phyloP scores from a whole-genome alignment of 116 monocot genomes.

The Iris pallida region DNA sequence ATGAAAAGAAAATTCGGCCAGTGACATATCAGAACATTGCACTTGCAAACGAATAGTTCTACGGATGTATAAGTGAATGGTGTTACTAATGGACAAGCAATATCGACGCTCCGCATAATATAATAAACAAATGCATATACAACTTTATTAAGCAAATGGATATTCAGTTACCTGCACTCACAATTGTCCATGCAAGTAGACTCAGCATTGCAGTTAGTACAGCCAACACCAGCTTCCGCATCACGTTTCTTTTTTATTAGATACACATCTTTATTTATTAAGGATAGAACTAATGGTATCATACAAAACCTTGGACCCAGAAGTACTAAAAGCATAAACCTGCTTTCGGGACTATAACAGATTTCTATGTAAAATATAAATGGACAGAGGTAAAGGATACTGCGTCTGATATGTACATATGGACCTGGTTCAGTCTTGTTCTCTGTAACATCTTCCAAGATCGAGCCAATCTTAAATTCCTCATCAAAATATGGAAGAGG shows the following conservation, averaged over 20 bases:
- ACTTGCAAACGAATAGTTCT: neutral
- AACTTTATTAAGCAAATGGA: neutral
- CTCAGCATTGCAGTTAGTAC: slow-evolving; percentile 49
- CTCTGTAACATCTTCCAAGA: slow-evolving; percentile 44
- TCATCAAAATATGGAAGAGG: slow-evolving; percentile 70
- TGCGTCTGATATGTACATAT: slow-evolving; percentile 82
- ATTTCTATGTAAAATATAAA: neutral
- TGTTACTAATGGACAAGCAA: neutral
- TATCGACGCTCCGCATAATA: neutral
- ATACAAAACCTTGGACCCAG: neutral
- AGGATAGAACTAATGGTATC: slow-evolving; percentile 12
- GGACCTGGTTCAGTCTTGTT: slow-evolving; percentile 62
- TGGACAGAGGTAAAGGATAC: slow-evolving; percentile 58
- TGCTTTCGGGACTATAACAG: neutral
- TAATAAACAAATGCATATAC: neutral
- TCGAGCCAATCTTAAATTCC: slow-evolving; percentile 56
- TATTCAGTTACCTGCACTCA: slow-evolving; percentile 73
- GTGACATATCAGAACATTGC: no score
- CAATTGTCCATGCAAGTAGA: slow-evolving; percentile 69
- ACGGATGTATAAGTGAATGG: neutral
- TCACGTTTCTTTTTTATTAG: slow-evolving; percentile 86
- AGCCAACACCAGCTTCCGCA: slow-evolving; percentile 56
- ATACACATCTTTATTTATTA: slow-evolving; percentile 65
- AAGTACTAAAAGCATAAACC: neutral
- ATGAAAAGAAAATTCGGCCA: no score